phyloP scores from a whole-genome alignment of 2,329 filamentous ascomycete species.

The Ceratocystis ficicola region DNA sequence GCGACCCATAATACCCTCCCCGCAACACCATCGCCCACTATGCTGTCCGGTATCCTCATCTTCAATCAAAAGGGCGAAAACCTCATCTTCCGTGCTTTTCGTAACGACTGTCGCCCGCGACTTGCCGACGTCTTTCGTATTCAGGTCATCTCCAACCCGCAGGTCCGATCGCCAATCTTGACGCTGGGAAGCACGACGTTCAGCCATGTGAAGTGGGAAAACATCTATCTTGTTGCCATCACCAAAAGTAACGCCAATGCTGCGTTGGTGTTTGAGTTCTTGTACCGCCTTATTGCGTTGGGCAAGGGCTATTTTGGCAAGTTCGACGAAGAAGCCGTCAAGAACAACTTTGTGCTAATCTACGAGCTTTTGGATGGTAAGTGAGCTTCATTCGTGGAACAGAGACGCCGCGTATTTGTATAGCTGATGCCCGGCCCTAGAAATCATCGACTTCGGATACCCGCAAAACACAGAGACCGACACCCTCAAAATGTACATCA shows the following conservation, averaged over 20 bases:
- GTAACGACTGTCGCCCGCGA: conserved; percentile 93
- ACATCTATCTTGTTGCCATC: conserved; percentile 94
- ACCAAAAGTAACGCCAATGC: conserved; percentile 99
- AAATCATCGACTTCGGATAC: conserved; percentile 98
- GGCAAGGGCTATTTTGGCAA: conserved; percentile 97
- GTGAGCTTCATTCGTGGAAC: conserved; percentile 23
- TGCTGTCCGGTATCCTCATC: conserved; percentile 93
- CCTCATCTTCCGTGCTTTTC: conserved; percentile 97
- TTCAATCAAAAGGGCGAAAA: conserved; percentile 99
- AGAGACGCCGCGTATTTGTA: not conserved
- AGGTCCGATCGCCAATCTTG: conserved; percentile 93
- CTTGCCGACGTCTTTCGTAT: conserved; percentile 99
- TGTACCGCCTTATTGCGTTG: conserved; percentile 80
- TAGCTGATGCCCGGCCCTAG: conserved; percentile 35
- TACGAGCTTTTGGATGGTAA: conserved; percentile 90
- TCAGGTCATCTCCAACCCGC: conserved; percentile 95
- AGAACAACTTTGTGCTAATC: conserved; percentile 98
- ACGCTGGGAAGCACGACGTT: conserved; percentile 97
- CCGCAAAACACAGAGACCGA: conserved; percentile 98
- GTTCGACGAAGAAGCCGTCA: conserved; percentile 97
- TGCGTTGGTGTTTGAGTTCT: conserved; percentile 92
- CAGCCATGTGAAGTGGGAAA: conserved; percentile 98
- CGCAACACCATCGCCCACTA: conserved; percentile 30
- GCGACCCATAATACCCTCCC: not conserved
- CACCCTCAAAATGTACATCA: conserved; percentile 99